Evolutionary conservation across 208 protist genomes (phyloP).

Genomic region (Acanthamoeba lenticulata): DNA sequence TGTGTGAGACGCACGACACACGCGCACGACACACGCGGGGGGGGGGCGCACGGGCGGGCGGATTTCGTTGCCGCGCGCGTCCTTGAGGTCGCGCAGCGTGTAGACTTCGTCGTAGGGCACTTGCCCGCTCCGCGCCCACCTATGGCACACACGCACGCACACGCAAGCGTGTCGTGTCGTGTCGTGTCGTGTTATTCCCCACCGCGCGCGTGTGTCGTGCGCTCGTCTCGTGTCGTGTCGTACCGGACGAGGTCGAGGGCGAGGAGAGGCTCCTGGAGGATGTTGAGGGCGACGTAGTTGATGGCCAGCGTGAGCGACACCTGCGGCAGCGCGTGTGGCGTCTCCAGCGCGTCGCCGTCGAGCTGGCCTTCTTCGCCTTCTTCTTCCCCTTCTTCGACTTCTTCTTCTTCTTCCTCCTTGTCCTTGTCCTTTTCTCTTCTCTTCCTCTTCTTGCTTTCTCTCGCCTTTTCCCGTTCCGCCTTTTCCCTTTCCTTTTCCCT

Average conservation of each 20-base stretch:
- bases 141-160: not conserved
- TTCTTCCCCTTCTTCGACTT: not conserved
- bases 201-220: not conserved
- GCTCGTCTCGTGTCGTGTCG: slow-evolving; percentile 87
- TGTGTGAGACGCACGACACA: not conserved
- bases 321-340: slow-evolving; percentile 90
- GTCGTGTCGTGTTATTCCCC: not conserved
- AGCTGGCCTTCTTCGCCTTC: slow-evolving; percentile 5
- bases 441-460: not conserved
- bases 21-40: not conserved
- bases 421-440: not conserved
- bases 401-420: not conserved
- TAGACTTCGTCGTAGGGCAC: not conserved
- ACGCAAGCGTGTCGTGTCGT: not conserved
- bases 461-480: not conserved
- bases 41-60: not conserved
- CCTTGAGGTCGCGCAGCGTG: not conserved
- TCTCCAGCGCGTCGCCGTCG: slow-evolving; percentile 70
- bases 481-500: not conserved
- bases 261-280: slow-evolving; percentile 94
- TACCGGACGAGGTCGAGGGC: slow-evolving; percentile 89
- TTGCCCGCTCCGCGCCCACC: not conserved
- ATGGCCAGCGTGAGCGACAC: slow-evolving; percentile 72
- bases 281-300: slow-evolving; percentile 90
- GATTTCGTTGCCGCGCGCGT: not conserved